Percentiles rank a stretch among this genome's conserved stretches.
Evolutionary conservation across 2,329 filamentous ascomycete species (phyloP).

Genomic region (Coniochaeta pulveracea): DNA sequence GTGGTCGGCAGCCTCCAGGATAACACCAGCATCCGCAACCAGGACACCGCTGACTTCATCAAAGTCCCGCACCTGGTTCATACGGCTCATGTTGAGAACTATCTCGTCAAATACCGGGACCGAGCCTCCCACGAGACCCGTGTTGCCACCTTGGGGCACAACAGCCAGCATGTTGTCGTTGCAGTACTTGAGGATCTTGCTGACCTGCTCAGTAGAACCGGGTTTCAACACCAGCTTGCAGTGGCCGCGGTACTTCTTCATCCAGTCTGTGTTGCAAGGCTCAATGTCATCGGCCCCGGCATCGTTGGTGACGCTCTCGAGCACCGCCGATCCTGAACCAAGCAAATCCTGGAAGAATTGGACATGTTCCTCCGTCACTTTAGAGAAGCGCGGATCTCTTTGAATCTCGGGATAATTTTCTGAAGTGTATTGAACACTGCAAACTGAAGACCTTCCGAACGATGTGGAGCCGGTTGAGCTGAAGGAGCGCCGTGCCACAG

Average conservation of each 20-base stretch:
- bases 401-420: slow-evolving; percentile 78
- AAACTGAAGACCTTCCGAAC: slow-evolving; percentile 1
- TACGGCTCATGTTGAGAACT: slow-evolving; percentile 77
- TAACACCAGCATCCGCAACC: slow-evolving; percentile 81
- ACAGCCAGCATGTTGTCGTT: slow-evolving; percentile 87
- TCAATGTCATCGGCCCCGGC: slow-evolving; percentile 67
- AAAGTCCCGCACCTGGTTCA: slow-evolving; percentile 87
- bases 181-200: slow-evolving; percentile 86
- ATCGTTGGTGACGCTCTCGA: slow-evolving; percentile 71
- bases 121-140: slow-evolving; percentile 87
- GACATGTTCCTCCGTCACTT: slow-evolving; percentile 70
- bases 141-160: slow-evolving; percentile 94
- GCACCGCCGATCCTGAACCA: slow-evolving; percentile 64
- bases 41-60: slow-evolving; percentile 87
- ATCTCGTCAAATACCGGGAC: slow-evolving; percentile 98
- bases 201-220: slow-evolving; percentile 74
- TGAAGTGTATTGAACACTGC: slow-evolving; percentile 57
- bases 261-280: slow-evolving; percentile 95
- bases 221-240: slow-evolving; percentile 81
- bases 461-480: not conserved
- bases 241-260: slow-evolving; percentile 95
- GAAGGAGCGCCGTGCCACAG: not conserved
- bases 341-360: slow-evolving; percentile 73
- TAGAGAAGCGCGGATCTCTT: slow-evolving; percentile 63
- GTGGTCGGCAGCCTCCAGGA: slow-evolving; percentile 80